phyloP scores from a whole-genome alignment of 352 stramenopile species.

The Peronosclerospora sorghi region DNA sequence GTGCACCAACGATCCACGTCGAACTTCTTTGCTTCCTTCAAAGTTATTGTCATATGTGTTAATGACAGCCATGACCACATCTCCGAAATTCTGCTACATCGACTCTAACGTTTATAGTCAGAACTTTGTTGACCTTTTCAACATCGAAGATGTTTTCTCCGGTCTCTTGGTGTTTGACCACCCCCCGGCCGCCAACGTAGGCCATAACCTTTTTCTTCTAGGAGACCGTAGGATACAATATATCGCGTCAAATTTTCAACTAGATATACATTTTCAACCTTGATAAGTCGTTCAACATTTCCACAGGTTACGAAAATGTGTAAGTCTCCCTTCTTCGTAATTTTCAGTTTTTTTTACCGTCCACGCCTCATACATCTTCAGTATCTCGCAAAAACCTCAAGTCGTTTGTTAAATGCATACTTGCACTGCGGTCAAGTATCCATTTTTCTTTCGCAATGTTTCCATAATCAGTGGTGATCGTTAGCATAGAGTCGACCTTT shows the following conservation, averaged over 20 bases:
- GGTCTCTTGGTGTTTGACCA: no score
- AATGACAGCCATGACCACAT: not conserved
- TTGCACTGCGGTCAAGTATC: slow-evolving; percentile 3
- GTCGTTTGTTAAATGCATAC: slow-evolving; percentile 4
- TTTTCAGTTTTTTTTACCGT: not conserved
- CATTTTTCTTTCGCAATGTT: not conserved
- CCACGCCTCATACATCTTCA: not conserved
- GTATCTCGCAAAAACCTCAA: not conserved
- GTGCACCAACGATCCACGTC: not conserved
- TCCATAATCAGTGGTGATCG: no score
- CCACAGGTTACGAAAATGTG: no score
- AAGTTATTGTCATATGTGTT: not conserved
- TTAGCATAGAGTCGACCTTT: not conserved
- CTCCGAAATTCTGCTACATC: not conserved
- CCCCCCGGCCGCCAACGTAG: not conserved
- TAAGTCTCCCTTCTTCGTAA: not conserved
- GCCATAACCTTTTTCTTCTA: no score
- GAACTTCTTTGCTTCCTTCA: not conserved
- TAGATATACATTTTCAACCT: no score
- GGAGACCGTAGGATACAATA: not conserved
- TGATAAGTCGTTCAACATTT: not conserved
- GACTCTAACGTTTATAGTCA: no score
- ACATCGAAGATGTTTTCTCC: no score
- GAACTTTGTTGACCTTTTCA: no score
- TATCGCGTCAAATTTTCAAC: not conserved